Evolutionary conservation across 2,329 filamentous ascomycete genomes (phyloP), one percentile per base, ranked within the genome.

Genomic region (Thielaviopsis musarum): DNA sequence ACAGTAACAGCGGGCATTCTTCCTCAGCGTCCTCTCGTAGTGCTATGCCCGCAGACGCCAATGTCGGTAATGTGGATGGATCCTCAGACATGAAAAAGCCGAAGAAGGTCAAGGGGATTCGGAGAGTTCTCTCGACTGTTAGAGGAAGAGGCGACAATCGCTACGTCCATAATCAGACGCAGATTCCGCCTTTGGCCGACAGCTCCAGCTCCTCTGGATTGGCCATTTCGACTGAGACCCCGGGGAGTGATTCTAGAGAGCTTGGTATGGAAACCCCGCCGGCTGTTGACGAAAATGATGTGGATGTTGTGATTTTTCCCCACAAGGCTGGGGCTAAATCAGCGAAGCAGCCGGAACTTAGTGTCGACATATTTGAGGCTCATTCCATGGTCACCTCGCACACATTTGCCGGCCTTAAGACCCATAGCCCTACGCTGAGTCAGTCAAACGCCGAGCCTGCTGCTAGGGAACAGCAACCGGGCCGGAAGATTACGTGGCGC

Each of bases 71-170:
- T 4, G 5, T 45, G 38, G 38, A 45, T 45, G 38, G 38, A n/a
- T 15, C 17, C 15, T n/a, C 38, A 5, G 15, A 45, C 38, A 4
- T n/a, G 2, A 3, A 12, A 55, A 19, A 51, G 17, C 13, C 34
- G 13, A 52, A 41, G 17, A 38, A 54, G 34, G 45, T 34, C 54
- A 56, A 34, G 22, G 57, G 60, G n/a, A 54, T 61, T 24, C 49
- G 57, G 28, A 54, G 54, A 21, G 57, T 61, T 19, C 49, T 59
- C n/a, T 61, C 60, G 4, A 61, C 52, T 45, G 54, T 61, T 17
- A 52, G 49, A 12, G 60, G 38, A n/a, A 45, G 38, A 45, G 38
- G 38, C 6, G 15, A 45, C 38, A 45, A n/a, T n/a, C 38, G 38
- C 17, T n/a, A 45, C 38, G 4, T n/a, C 2, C 12, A 17, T 15